Base-by-base conservation (phyloP, 2,329 filamentous ascomycete genomes). In the Coniella vitis region DNA sequence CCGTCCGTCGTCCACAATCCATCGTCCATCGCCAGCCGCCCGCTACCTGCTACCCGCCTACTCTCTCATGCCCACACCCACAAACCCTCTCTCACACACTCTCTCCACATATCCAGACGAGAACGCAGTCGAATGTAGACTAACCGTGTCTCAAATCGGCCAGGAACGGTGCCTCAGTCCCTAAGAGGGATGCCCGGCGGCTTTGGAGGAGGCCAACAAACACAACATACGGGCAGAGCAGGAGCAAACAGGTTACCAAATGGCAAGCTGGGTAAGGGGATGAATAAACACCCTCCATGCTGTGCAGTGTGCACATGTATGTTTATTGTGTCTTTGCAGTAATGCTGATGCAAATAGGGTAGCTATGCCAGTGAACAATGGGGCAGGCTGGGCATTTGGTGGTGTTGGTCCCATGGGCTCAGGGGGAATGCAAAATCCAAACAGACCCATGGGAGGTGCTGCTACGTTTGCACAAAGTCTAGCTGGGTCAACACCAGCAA, bases 381-480 rank as follows among this genome's bases (percentile, higher is more conserved):
- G 65, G 47, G 69, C 72, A 51, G 77, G 77, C 54, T 84, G 81
- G 81, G 76, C 76, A 12, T 84, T 84, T 66, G 76, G 78, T 53
- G 75, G 74, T 49, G 76, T 72, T 57, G 71, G 81, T 59, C 78
- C 80, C 21, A 82, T 84, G 75, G 74, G 78, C 50, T 60, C 60
- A 29, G 68, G 69, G 58, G 72, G 72, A 38, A 69, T 81, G 49
- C 76, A 73, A 59, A 79, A 72, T 55, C 69, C 72, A 43, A 64
- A 69, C 47, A 71, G 77, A 60, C 74, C 80, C 67, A 65, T 79
- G 59, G 72, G 74, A 54, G 71, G 78, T 58, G 81, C 76, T 63
- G 69, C 81, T 51, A 84, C 80, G 64, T 84, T 84, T 65, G 80
- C 81, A 42, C 81, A 84, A 63, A 84, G 79, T 61, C 68, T 84